phyloP scores from a whole-genome alignment of 192 early-diverging fungal genomes.

The Backusella luteola region DNA sequence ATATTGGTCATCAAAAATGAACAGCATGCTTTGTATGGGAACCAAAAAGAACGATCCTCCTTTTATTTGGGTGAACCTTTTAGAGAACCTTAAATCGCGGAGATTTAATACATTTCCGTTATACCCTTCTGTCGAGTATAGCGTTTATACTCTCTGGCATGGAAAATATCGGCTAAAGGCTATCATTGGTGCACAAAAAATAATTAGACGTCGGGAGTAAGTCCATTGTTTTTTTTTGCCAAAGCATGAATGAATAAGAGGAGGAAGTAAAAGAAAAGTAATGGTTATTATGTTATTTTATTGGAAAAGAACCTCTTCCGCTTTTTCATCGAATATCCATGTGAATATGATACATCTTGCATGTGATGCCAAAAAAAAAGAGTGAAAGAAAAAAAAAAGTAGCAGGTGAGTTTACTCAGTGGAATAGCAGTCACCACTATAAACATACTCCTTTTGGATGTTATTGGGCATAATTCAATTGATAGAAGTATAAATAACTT shows the following conservation, averaged over 20 bases:
- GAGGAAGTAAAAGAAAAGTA: background rate
- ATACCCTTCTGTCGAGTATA: slow-evolving; percentile 10
- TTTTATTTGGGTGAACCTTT: slow-evolving; percentile 8
- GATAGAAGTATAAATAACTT: slow-evolving; percentile 6
- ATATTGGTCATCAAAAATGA: slow-evolving; percentile 3
- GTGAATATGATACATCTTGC: slow-evolving; percentile 20
- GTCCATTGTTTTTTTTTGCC: background rate
- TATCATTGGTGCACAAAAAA: slow-evolving; percentile 9
- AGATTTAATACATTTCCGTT: slow-evolving; percentile 15
- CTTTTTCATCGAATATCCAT: slow-evolving; percentile 14
- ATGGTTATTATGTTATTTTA: background rate
- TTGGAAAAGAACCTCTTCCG: background rate
- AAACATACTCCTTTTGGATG: slow-evolving; percentile 6
- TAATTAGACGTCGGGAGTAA: slow-evolving; percentile 1
- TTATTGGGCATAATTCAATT: slow-evolving; percentile 8
- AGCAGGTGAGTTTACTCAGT: slow-evolving; percentile 23
- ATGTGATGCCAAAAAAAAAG: slow-evolving; percentile 16
- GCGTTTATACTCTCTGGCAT: background rate
- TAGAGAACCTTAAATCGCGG: background rate
- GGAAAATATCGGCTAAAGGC: slow-evolving; percentile 6
- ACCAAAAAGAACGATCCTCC: background rate
- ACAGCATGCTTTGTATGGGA: background rate
- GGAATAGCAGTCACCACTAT: slow-evolving; percentile 22
- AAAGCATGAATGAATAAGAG: background rate
- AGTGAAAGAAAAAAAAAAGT: slow-evolving; percentile 15